Percentiles rank a stretch among this genome's conserved stretches.
These are phyloP conservation scores for Pyronema omphalodes DNA, from an alignment of 495 filamentous ascomycete species.

Conservation along the genomic window DNA sequence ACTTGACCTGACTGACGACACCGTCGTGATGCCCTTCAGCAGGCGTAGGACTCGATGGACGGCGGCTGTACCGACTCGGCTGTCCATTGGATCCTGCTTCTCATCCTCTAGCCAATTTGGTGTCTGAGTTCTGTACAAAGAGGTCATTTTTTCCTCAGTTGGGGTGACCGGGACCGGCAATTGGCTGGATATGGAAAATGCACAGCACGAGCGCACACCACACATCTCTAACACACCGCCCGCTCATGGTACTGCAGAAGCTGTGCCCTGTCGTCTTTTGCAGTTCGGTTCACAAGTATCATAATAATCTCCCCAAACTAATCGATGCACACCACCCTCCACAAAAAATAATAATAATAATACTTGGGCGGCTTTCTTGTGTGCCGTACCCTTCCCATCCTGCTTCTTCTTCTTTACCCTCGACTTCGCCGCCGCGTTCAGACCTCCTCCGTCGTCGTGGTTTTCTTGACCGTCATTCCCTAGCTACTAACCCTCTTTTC, in stretches of 20 bases:
- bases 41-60: neutral
- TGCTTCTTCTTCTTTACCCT: slow-evolving; percentile 22
- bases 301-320: slow-evolving; percentile 20
- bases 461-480: slow-evolving; percentile 19
- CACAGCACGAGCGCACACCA: neutral
- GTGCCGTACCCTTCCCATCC: slow-evolving; percentile 12
- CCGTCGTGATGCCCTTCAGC: neutral
- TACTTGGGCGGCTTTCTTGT: slow-evolving; percentile 5
- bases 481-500: slow-evolving; percentile 24
- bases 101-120: slow-evolving; percentile 1
- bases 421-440: slow-evolving; percentile 19
- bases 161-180: neutral
- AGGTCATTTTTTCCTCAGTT: slow-evolving; percentile 3
- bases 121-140: neutral
- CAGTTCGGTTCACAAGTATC: slow-evolving; percentile 8
- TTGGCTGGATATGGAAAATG: slow-evolving; percentile 5
- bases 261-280: slow-evolving; percentile 7
- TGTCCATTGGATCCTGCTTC: neutral
- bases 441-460: slow-evolving; percentile 10
- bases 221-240: neutral
- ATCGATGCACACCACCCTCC: slow-evolving; percentile 16
- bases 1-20: neutral
- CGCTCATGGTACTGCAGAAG: neutral
- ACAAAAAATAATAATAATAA: slow-evolving; percentile 17
- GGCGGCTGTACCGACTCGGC: too few species aligned